Percentiles rank a stretch among this genome's conserved stretches.
Conservation (phyloP, 2,329 filamentous ascomycete genomes). For the Fonsecaea monophora region DNA sequence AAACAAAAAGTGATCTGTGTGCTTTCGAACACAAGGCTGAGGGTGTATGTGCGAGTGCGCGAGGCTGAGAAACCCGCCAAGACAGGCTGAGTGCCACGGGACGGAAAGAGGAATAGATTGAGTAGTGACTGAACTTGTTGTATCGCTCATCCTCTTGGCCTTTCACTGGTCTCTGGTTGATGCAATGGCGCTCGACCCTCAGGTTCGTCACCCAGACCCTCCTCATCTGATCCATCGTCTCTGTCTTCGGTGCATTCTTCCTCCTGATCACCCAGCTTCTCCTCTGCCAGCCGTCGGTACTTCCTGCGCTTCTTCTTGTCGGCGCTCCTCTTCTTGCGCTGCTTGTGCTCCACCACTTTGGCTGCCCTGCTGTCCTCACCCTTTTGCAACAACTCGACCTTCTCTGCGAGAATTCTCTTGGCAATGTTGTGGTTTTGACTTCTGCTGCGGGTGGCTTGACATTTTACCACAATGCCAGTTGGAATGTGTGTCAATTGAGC, state of each 20-base stretch:
- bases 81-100: background rate
- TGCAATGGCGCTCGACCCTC: background rate
- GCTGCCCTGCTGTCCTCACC: constrained; percentile 75
- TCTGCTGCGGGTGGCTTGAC: constrained; percentile 85
- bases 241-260: constrained; percentile 23
- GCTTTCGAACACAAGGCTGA: constrained; percentile 19
- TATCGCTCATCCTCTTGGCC: background rate
- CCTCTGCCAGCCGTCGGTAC: constrained; percentile 49
- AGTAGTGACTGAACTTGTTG: background rate
- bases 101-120: background rate
- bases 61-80: constrained; percentile 13
- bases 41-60: background rate
- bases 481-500: constrained; percentile 91
- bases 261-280: constrained; percentile 31
- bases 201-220: background rate
- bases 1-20: background rate
- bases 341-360: constrained; percentile 86
- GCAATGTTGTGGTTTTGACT: constrained; percentile 88
- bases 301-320: constrained; percentile 54
- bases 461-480: constrained; percentile 92
- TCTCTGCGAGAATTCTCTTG: constrained; percentile 75
- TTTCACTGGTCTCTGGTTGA: background rate
- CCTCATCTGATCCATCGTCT: constrained; percentile 22
- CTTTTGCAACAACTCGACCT: constrained; percentile 75
- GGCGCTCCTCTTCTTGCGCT: constrained; percentile 58